phyloP scores from a whole-genome alignment of 2,329 filamentous ascomycete species.

The Westerdykella sp. region DNA sequence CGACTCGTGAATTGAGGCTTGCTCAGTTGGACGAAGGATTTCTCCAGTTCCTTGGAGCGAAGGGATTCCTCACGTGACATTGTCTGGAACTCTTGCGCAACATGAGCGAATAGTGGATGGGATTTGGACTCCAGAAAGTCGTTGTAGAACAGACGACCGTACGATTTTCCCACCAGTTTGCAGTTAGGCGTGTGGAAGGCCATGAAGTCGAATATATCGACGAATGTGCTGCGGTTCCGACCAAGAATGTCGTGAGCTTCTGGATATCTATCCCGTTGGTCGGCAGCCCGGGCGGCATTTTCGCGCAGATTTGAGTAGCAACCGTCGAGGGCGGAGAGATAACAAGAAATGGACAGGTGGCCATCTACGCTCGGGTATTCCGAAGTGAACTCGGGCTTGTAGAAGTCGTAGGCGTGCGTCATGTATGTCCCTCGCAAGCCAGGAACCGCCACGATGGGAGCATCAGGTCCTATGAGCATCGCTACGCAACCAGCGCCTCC shows the following conservation, averaged over 20 bases:
- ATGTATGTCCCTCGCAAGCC: slow-evolving; percentile 75
- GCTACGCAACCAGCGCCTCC: slow-evolving; percentile 75
- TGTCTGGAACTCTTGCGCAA: slow-evolving; percentile 39
- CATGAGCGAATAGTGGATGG: slow-evolving; percentile 63
- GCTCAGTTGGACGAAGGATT: slow-evolving; percentile 75
- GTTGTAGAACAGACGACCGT: slow-evolving; percentile 77
- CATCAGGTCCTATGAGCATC: slow-evolving; percentile 71
- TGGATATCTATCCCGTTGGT: not conserved
- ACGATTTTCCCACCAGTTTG: slow-evolving; percentile 83
- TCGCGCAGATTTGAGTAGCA: slow-evolving; percentile 57
- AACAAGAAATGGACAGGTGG: slow-evolving; percentile 76
- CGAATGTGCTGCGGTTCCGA: too few species aligned
- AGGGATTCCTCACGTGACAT: slow-evolving; percentile 75
- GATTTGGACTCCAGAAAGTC: slow-evolving; percentile 70
- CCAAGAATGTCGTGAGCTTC: not conserved
- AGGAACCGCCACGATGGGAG: slow-evolving; percentile 69
- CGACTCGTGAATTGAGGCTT: slow-evolving; percentile 81
- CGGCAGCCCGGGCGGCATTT: too few species aligned
- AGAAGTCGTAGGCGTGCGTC: slow-evolving; percentile 82
- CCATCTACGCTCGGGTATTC: slow-evolving; percentile 83
- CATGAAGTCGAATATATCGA: slow-evolving; percentile 80
- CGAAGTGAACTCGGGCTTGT: slow-evolving; percentile 82
- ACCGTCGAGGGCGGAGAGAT: slow-evolving; percentile 71
- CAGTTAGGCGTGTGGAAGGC: slow-evolving; percentile 79
- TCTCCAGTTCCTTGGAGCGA: slow-evolving; percentile 76